A percentile compares a stretch with the other conserved stretches of the same genome.
phyloP scores from a whole-genome alignment of 2,329 filamentous ascomycete species.

The Ceratocystis ficicola region DNA sequence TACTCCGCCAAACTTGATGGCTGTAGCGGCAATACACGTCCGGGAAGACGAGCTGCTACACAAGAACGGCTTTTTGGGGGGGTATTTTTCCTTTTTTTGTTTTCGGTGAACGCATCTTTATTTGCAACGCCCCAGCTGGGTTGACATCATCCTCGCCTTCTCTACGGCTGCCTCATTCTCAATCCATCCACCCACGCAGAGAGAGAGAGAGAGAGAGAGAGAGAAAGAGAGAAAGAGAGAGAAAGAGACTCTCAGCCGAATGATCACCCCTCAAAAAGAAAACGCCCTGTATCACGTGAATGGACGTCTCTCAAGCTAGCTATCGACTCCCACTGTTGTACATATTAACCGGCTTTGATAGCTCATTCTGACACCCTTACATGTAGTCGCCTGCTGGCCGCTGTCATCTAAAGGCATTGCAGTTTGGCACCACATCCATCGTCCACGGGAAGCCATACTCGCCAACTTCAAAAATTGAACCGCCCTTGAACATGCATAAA shows the following conservation, averaged over 20 bases:
- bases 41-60: slow-evolving; percentile 2
- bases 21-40: not conserved
- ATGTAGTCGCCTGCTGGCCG: not conserved
- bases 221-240: no score
- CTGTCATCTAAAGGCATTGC: not conserved
- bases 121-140: no score
- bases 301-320: not conserved
- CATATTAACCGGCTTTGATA: not conserved
- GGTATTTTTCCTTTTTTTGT: not conserved
- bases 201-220: no score
- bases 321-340: not conserved
- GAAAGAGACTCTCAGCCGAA: no score
- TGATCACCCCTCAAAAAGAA: not conserved
- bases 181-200: no score
- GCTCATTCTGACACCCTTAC: not conserved
- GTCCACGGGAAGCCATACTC: not conserved
- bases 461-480: not conserved
- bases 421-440: not conserved
- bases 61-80: not conserved
- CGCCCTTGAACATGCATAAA: not conserved
- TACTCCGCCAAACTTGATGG: not conserved
- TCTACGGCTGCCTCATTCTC: no score
- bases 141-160: no score
- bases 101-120: no score
- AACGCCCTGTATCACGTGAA: not conserved